These are phyloP conservation scores for Emergomyces pasteurianus DNA, from an alignment of 2,329 filamentous ascomycete genomes.

Conservation along the genomic window DNA sequence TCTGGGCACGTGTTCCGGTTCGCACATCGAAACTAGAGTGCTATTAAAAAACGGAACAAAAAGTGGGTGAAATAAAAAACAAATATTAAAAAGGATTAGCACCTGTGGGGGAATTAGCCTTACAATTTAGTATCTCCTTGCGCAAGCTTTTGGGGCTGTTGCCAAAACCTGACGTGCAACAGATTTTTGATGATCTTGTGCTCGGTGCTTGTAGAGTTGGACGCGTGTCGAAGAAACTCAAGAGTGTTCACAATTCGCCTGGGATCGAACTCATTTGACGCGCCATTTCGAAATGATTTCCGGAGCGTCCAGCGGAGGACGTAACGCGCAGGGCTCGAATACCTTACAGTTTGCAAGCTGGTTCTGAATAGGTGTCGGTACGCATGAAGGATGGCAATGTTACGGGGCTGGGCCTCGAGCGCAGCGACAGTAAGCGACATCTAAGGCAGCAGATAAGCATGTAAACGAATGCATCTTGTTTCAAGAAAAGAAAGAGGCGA, in stretches of 20 bases:
- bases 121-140: slow-evolving; percentile 20
- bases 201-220: slow-evolving; percentile 29
- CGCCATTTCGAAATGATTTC: slow-evolving; percentile 29
- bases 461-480: neutral
- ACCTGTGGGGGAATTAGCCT: slow-evolving; percentile 6
- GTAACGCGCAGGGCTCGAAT: slow-evolving; percentile 45
- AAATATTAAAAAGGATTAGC: neutral
- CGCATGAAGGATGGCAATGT: slow-evolving; percentile 33
- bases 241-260: slow-evolving; percentile 34
- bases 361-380: slow-evolving; percentile 48
- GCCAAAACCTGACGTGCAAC: slow-evolving; percentile 33
- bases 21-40: neutral
- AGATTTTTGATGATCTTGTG: slow-evolving; percentile 38
- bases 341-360: slow-evolving; percentile 43
- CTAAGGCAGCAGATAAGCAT: neutral
- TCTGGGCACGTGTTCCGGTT: neutral
- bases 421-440: slow-evolving; percentile 10
- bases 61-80: neutral
- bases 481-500: neutral
- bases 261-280: slow-evolving; percentile 26
- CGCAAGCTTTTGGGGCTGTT: slow-evolving; percentile 21
- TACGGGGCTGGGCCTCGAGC: slow-evolving; percentile 11
- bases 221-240: slow-evolving; percentile 32
- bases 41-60: neutral
- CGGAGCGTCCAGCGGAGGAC: slow-evolving; percentile 37